Evolutionary conservation across 805 yeast species (phyloP), one percentile per base, ranked within the genome.

Genomic region (Saturnispora halmiae): DNA sequence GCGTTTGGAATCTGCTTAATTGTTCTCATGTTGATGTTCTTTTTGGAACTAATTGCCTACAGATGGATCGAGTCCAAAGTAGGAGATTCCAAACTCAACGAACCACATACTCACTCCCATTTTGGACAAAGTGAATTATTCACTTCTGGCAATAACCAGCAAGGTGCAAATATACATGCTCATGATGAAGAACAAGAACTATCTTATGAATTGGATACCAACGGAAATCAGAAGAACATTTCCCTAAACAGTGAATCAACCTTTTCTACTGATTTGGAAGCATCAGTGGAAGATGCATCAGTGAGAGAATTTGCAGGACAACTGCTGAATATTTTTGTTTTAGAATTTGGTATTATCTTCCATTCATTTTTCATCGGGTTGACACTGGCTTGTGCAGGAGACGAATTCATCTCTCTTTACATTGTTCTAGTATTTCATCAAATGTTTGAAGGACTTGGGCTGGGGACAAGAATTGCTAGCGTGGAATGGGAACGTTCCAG

Each of bases 351-450:
- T 53, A 70, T 85, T 33, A 60, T 85, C 25, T 82, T 84, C 67
- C 95, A 85, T 60, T 85, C 94, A 3, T 73, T 85, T 3, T 82
- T 85, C 52, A 72, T 85, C 42, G 95, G 95, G 20, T 65, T 85
- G 38, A 70, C 92, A 0, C 65, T 84, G 34, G 83, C 92, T 2
- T 82, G 82, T 14, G 67, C 92, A 4, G 92, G 88, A 36, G 80
- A 75, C 2, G 90, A 81, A 55, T 84, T 83, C 55, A 72, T 66
- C 44, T 72, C 83, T 5, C 64, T 84, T 37, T 83, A 80, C 58
- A 70, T 80, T 46, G 95, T 72, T n/a, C 48, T 72, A 33, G 73
- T 78, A 4, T 77, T 75, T 67, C 87, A 85, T 57, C 95, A 84
- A 60, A 67, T 78, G 66, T 84, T 84, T 54, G 95, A 84, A 63